Evolutionary conservation across 2,329 filamentous ascomycete species (phyloP).

Genomic region (Nemania diffusa): DNA sequence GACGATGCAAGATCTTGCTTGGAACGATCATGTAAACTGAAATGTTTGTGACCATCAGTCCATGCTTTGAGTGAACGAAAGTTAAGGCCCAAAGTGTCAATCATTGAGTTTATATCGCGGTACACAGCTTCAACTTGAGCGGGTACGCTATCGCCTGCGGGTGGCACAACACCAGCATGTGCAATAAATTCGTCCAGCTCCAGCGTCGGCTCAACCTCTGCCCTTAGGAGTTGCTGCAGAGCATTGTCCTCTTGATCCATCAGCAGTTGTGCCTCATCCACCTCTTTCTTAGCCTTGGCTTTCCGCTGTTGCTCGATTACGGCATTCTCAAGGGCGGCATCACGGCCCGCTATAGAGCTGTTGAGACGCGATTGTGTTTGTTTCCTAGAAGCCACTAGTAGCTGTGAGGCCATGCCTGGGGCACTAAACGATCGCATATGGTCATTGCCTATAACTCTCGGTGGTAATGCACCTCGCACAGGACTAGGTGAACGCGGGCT

Average conservation of each 20-base stretch:
- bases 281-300: slow-evolving; percentile 64
- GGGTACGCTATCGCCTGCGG: slow-evolving; percentile 67
- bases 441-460: slow-evolving; percentile 61
- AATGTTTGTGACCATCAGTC: slow-evolving; percentile 73
- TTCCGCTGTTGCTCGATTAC: slow-evolving; percentile 63
- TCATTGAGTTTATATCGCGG: slow-evolving; percentile 90
- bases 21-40: slow-evolving; percentile 63
- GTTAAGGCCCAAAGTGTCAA: slow-evolving; percentile 91
- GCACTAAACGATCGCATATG: slow-evolving; percentile 68
- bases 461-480: slow-evolving; percentile 67
- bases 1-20: slow-evolving; percentile 75
- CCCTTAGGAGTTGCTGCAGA: slow-evolving; percentile 70
- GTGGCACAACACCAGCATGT: slow-evolving; percentile 64
- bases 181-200: slow-evolving; percentile 75
- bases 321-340: slow-evolving; percentile 56
- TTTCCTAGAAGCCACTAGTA: slow-evolving; percentile 56
- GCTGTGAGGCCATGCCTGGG: slow-evolving; percentile 67
- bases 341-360: slow-evolving; percentile 54
- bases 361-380: slow-evolving; percentile 51
- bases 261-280: slow-evolving; percentile 66
- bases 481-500: slow-evolving; percentile 80
- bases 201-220: slow-evolving; percentile 69
- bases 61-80: slow-evolving; percentile 72
- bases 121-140: slow-evolving; percentile 75
- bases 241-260: slow-evolving; percentile 76